Base-by-base conservation (phyloP, 2,329 filamentous ascomycete species). In the Aspergillus novofumigatus region DNA sequence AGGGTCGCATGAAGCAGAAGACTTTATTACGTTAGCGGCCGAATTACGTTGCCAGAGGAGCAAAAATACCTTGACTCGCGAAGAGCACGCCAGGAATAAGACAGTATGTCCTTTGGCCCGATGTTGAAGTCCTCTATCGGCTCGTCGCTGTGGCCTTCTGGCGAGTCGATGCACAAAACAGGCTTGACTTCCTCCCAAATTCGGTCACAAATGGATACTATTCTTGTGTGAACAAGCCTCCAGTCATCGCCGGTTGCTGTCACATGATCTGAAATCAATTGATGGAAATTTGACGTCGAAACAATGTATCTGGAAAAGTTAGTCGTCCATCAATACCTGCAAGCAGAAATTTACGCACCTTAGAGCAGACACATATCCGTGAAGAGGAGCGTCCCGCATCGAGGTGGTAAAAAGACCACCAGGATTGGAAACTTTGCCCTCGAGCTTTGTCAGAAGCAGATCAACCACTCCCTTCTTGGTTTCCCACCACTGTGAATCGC, bases 21-120 rank as follows among this genome's bases (percentile, higher is more conserved):
- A 72, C 91, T 94, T 41, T 20, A 26, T 10, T n/a, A 4, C 2
- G 50, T 71, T 59, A 72, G 63, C 62, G 60, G 60, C 53, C 32
- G 35, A 25, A 48, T 48, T 61, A 11, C 58, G 60, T 28, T 7
- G n/a, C 8, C 17, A 42, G 32, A 17, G 20, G 14, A 32, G 14
- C 42, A 21, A 58, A 55, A 75, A 59, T 77, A 91, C 89, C 91
- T 96, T 25, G 92, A 91, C 75, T 99, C 94, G 60, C 96, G 93
- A n/a, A 97, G 81, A 5, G 92, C 91, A 65, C 94, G 86, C 83
- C 96, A 99, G 60, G 92, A 96, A 72, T 94, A 99, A 62, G 93
- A 97, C 49, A 99, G 76, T 20, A 96, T 82, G 65, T 95, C 91
- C 69, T 97, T 97, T 0, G 91, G 80, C 1, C 87, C 89, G 4